Evolutionary conservation across 441 rosid species (phyloP), one percentile per base, ranked within the genome.

Genomic region (Syzygium syzygioides): DNA sequence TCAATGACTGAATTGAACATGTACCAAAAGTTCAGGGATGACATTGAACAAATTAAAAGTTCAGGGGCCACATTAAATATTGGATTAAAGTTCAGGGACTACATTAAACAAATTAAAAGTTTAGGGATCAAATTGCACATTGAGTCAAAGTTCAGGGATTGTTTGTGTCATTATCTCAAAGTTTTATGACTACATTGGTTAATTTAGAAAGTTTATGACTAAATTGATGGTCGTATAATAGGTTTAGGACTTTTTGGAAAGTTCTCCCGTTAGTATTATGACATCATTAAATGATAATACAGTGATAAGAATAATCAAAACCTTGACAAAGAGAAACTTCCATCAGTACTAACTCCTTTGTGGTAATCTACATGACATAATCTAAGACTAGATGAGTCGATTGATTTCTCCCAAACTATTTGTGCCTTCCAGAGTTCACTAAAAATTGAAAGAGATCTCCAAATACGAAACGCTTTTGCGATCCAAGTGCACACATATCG

Each of bases 191-290:
- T n/a, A 17, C 9, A 5, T 28, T 62, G 18, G 30, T 62, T n/a
- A 1, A 28, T 28, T 0, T 28, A 0, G 18, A 62, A 28, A 17
- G 41, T 34, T 19, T 68, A 34, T 3, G 4, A 19, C 13, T 68
- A 10, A 19, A 1, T 68, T 34, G 2, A 32, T 0, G 14, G 13
- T 12, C 13, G 1, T 37, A 71, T 9, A 10, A 32, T 30, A 68
- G 5, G 0, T 68, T 34, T 32, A 34, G 14, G 5, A 68, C 12
- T 18, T 68, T 68, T 68, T 3, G 2, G 4, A 18, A 0, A 68
- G 19, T 2, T 68, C 4, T 34, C 7, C 0, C 1, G 26, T 68
- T 6, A 0, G 2, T 17, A 18, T 9, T 26, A 68, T 68, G 45
- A 32, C 1, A 14, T 19, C 45, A 34, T 18, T 18, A 34, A 68